Percentiles rank a stretch among this genome's conserved stretches.
Evolutionary conservation across 345 rosid genomes (phyloP).

Genomic region (Eucalyptus leucophloia): DNA sequence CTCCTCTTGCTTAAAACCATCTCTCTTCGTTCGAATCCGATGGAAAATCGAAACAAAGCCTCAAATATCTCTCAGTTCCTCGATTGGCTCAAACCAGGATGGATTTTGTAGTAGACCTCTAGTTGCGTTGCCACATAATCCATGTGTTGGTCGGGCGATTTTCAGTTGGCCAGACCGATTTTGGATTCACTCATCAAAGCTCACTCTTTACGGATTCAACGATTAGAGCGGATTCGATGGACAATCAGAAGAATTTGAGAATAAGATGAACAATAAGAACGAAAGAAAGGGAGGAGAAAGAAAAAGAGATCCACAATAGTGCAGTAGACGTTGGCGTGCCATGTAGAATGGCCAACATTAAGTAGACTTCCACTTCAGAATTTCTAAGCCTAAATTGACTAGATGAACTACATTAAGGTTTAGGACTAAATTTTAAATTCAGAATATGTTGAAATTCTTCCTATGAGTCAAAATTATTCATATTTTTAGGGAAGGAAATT

Average conservation of each 20-base stretch:
- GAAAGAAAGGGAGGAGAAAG: background rate
- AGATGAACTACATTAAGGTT: background rate
- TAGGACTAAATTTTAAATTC: background rate
- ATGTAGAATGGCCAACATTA: accelerated
- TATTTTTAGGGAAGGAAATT: no score
- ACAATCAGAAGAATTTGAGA: background rate
- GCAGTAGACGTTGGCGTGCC: accelerated
- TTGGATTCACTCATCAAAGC: background rate
- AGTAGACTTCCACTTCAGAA: background rate
- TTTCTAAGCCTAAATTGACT: accelerated
- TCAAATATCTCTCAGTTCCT: background rate
- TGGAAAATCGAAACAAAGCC: background rate
- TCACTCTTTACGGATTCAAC: background rate
- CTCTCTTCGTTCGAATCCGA: background rate
- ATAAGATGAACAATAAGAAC: background rate
- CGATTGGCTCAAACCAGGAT: background rate
- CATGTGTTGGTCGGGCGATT: background rate
- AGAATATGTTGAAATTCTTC: background rate
- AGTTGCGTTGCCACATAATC: background rate
- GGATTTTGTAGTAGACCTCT: background rate
- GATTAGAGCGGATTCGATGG: background rate
- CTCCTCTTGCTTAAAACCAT: background rate
- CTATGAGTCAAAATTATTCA: background rate
- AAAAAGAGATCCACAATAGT: background rate
- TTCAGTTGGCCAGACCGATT: background rate